Evolutionary conservation across 2,329 filamentous ascomycete species (phyloP).

Genomic region (Cladophialophora carrionii): DNA sequence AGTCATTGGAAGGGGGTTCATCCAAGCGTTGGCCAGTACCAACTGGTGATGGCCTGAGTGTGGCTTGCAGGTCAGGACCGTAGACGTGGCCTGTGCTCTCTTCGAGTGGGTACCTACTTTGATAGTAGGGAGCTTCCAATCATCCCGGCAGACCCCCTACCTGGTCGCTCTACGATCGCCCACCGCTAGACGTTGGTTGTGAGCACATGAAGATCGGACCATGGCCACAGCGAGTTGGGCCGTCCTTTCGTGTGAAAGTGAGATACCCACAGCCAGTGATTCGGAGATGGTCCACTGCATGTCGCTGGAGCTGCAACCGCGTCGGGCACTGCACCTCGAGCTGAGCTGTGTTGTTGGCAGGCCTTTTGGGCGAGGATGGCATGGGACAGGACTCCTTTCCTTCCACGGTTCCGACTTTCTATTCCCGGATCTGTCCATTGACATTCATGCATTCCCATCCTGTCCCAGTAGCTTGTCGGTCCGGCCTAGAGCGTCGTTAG

Average conservation of each 20-base stretch:
- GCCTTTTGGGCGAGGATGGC: slow-evolving; percentile 7
- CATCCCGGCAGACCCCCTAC: not conserved
- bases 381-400: not conserved
- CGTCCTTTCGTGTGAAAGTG: not conserved
- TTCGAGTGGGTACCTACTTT: not conserved
- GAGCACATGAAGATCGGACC: not conserved
- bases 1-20: not conserved
- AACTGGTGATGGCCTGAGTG: slow-evolving; percentile 9
- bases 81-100: slow-evolving; percentile 10
- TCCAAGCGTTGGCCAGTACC: not conserved
- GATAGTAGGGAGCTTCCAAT: not conserved
- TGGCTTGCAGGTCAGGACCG: slow-evolving; percentile 19
- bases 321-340: too few species aligned
- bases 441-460: not conserved
- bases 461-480: not conserved
- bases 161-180: not conserved
- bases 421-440: not conserved
- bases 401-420: not conserved
- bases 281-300: not conserved
- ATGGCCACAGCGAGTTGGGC: not conserved
- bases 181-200: not conserved
- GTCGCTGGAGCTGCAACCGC: slow-evolving; percentile 6
- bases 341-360: too few species aligned
- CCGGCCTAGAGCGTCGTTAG: not conserved
- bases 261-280: not conserved